Evolutionary conservation across 306 rosid genomes (phyloP).

Genomic region (Pyrus pyrifolia): DNA sequence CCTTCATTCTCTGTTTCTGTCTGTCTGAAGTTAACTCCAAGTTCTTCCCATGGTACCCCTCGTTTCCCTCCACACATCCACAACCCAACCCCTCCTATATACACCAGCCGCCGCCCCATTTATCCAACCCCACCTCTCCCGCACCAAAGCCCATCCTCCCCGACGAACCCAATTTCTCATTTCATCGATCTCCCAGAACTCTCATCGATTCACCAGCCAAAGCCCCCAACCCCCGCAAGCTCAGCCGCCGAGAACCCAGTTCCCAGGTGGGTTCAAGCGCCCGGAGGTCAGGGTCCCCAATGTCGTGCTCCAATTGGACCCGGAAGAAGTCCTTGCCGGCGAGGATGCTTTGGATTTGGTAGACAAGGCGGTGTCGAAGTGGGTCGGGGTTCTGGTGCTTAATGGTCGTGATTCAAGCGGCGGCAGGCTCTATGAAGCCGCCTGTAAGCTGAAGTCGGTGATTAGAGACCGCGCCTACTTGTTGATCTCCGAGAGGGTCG

Average conservation of each 20-base stretch:
- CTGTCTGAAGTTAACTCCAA: not conserved
- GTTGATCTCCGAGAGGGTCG: slow-evolving; percentile 77
- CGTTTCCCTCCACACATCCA: slow-evolving; percentile 23
- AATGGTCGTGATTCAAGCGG: slow-evolving; percentile 39
- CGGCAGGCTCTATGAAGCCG: slow-evolving; percentile 74
- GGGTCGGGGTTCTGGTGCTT: slow-evolving; percentile 66
- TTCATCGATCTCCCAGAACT: slow-evolving; percentile 31
- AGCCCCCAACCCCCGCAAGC: slow-evolving; percentile 23
- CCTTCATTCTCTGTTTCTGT: not conserved
- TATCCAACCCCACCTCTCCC: slow-evolving; percentile 22
- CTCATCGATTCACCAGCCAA: slow-evolving; percentile 19
- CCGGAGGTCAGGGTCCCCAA: slow-evolving; percentile 66
- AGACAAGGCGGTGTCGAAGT: slow-evolving; percentile 61
- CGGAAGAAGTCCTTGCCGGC: slow-evolving; percentile 39
- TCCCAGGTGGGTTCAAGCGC: slow-evolving; percentile 88
- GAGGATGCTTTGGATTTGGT: slow-evolving; percentile 33
- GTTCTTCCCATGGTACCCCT: slow-evolving; percentile 37
- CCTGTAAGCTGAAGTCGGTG: slow-evolving; percentile 65
- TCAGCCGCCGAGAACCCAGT: slow-evolving; percentile 53
- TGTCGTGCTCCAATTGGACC: slow-evolving; percentile 49
- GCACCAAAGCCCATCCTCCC: slow-evolving; percentile 20
- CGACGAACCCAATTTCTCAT: slow-evolving; percentile 22
- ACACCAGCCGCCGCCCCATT: slow-evolving; percentile 9
- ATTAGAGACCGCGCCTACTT: slow-evolving; percentile 68
- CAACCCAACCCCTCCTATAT: slow-evolving; percentile 15